Conservation (phyloP, 345 rosid species). For the Litchi chinensis region DNA sequence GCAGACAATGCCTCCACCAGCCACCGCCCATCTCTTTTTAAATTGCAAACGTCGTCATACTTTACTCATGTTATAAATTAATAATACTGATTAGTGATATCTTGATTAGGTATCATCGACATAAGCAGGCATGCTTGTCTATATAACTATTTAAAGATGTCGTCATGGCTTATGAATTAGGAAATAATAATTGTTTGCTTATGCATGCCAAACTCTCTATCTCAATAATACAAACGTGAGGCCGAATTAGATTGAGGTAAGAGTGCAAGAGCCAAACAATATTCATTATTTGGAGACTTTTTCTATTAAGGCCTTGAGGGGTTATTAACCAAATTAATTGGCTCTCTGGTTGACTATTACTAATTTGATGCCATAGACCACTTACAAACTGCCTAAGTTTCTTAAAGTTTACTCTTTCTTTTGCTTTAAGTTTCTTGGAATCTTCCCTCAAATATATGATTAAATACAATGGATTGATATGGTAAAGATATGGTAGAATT, state of each 20-base stretch:
- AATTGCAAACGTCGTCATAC: neutral
- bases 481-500: too few relatives aligned
- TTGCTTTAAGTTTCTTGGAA: too few relatives aligned
- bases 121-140: neutral
- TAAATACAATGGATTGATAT: too few relatives aligned
- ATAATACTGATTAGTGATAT: neutral
- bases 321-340: conserved; percentile 20
- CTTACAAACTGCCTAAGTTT: neutral
- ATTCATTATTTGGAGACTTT: conserved; percentile 8
- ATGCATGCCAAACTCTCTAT: neutral
- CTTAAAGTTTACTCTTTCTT: neutral
- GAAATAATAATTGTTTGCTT: neutral
- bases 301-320: neutral
- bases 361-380: conserved; percentile 6
- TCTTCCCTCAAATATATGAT: too few relatives aligned
- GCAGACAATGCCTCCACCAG: neutral
- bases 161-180: neutral
- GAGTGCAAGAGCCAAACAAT: neutral
- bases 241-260: neutral
- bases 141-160: neutral
- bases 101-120: neutral
- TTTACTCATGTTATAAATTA: neutral
- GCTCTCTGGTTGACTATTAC: conserved; percentile 12
- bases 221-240: neutral
- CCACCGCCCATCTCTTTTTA: neutral